A percentile compares a stretch with the other conserved stretches of the same genome.
These are phyloP conservation scores for Penicillium thymicola DNA, from an alignment of 2,329 filamentous ascomycete genomes.

Conservation along the genomic window DNA sequence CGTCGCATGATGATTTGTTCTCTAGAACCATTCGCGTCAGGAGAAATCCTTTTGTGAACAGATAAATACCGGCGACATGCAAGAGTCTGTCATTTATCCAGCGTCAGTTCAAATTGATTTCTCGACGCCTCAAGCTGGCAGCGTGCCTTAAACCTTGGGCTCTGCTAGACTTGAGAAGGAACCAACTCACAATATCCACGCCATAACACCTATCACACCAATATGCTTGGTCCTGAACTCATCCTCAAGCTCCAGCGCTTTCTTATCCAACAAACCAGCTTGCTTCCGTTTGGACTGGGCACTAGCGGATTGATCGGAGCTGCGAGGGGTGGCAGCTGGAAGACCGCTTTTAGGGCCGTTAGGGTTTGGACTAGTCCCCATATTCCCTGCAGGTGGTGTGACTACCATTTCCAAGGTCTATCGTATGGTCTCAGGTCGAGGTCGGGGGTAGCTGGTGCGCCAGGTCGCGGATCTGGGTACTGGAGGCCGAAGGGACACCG, in stretches of 20 bases:
- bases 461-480: not conserved
- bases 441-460: not conserved
- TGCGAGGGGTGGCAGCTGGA: not conserved
- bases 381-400: not conserved
- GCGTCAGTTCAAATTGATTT: slow-evolving; percentile 3
- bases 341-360: not conserved
- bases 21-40: slow-evolving; percentile 79
- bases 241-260: slow-evolving; percentile 31
- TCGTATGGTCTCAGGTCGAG: not conserved
- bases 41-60: slow-evolving; percentile 94
- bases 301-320: not conserved
- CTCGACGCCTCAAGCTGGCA: not conserved
- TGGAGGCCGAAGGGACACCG: not conserved
- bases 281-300: slow-evolving; percentile 21
- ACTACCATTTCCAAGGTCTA: slow-evolving; percentile 5
- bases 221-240: slow-evolving; percentile 41
- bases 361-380: not conserved
- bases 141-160: not conserved
- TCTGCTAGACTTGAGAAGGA: not conserved
- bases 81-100: slow-evolving; percentile 52
- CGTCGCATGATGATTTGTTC: slow-evolving; percentile 67
- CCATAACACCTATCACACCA: slow-evolving; percentile 37
- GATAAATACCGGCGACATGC: slow-evolving; percentile 76
- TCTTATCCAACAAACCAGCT: slow-evolving; percentile 26
- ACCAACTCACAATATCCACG: slow-evolving; percentile 42